Percentiles rank a stretch among this genome's conserved stretches.
Evolutionary conservation across 2,329 filamentous ascomycete species (phyloP).

Genomic region (Ceratocystis albifundus): DNA sequence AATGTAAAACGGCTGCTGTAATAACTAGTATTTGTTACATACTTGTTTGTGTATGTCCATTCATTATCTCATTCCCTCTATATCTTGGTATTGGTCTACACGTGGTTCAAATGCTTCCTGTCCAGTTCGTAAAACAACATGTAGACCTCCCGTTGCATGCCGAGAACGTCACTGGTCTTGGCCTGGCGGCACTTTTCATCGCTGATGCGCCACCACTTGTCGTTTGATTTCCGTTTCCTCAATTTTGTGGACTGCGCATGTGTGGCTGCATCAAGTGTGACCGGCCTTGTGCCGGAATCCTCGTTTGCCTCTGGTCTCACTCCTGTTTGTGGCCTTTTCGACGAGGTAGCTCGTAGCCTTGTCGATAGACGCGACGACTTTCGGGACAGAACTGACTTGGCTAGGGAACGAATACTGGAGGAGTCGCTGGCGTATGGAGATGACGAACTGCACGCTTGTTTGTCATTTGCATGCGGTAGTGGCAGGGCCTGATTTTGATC

Average conservation of each 20-base stretch:
- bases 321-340: not conserved
- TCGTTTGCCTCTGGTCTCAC: not conserved
- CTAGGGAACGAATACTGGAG: conserved; percentile 44
- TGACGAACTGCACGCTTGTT: conserved; percentile 31
- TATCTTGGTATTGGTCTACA: conserved; percentile 12
- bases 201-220: conserved; percentile 93
- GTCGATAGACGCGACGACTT: conserved; percentile 31
- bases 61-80: not conserved
- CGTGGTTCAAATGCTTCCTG: conserved; percentile 29
- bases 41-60: not conserved
- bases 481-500: not conserved
- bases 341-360: conserved; percentile 8
- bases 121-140: conserved; percentile 91
- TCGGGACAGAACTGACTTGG: conserved; percentile 43
- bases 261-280: too few relatives aligned
- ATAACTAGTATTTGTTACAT: not conserved
- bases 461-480: conserved; percentile 27
- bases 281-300: not conserved
- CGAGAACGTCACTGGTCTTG: conserved; percentile 79
- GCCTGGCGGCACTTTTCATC: conserved; percentile 94
- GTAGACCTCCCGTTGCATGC: conserved; percentile 94
- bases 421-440: conserved; percentile 24
- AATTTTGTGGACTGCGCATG: not conserved
- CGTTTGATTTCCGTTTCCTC: conserved; percentile 42
- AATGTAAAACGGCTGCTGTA: not conserved